Conservation (phyloP, 2,329 filamentous ascomycete species). For the Monilinia polystroma region DNA sequence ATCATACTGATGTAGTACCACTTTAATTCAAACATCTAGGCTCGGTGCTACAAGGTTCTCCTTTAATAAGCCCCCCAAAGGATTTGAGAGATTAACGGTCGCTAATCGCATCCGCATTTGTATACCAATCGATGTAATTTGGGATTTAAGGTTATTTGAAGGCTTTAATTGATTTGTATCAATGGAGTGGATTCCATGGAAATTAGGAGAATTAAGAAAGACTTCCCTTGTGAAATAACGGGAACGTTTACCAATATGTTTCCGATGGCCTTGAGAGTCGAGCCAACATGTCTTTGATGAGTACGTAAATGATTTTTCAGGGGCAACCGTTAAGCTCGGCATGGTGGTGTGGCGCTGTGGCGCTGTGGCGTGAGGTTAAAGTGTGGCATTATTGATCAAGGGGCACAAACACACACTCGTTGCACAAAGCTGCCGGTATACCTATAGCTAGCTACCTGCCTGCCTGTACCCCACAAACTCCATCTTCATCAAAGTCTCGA, state of each 20-base stretch:
- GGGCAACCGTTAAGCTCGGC: too few species aligned
- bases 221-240: neutral
- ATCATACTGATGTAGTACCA: conserved; percentile 6
- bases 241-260: neutral
- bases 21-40: conserved; percentile 5
- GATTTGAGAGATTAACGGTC: neutral
- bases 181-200: neutral
- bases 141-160: neutral
- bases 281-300: too few species aligned
- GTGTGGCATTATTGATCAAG: too few species aligned
- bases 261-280: neutral
- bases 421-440: too few species aligned
- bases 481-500: neutral
- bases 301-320: too few species aligned
- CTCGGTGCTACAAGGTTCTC: neutral
- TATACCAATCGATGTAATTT: too few species aligned
- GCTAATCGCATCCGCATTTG: neutral
- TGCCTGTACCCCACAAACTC: too few species aligned
- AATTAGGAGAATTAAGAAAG: neutral
- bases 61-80: conserved; percentile 1
- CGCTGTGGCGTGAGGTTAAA: too few species aligned
- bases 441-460: too few species aligned
- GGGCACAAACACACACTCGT: too few species aligned
- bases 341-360: too few species aligned
- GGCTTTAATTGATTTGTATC: neutral